Base-by-base conservation (phyloP, 345 rosid genomes). In the Eucalyptus tenuipes region DNA sequence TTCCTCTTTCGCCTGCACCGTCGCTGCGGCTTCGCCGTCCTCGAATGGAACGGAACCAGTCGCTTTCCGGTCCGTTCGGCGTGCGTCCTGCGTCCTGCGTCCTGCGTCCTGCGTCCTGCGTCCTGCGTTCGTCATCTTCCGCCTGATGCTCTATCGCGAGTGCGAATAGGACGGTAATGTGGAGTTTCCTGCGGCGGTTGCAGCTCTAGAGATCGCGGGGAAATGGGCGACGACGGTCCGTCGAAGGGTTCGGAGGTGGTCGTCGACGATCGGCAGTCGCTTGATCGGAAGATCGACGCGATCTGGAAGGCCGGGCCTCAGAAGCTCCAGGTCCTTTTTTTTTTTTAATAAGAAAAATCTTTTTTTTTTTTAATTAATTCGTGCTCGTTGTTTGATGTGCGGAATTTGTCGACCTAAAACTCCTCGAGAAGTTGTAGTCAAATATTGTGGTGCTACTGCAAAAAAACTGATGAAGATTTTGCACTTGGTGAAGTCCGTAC, bases 251-350 rank as follows among this genome's bases (percentile, higher is more conserved):
- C 93, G 15, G 91, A 85, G 37, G 89, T 87, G 42, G 91, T 94
- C 33, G 91, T 90, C 10, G 93, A 87, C 37, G 91, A 96, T 89
- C 92, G 91, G 49, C 91, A 88, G 17, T 93, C 88, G 55, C 92
- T 97, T 71, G 82, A 92, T 16, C 86, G 90, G 31, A 97, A 95
- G 91, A 91, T 94, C 55, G 84, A 92, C 49, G 93, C 94, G 49
- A 95, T 96, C 89, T 94, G 96, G 81, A 82, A 40, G 52, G 97
- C 94, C 22, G 97, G 97, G 92, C 95, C 97, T 85, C 87, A 95
- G 59, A 97, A 95, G 92, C 95, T 97, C 57, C 99, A 97, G 99
- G 98, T 97, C 88, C 85, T 81, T 33, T 5, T 42, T 44, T 37
- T 16, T 27, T 37, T 3, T 37, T n/a, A n/a, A 8, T 20, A 7